Conservation (phyloP, 78 protist species). For the Dictyostelium capitatum region DNA sequence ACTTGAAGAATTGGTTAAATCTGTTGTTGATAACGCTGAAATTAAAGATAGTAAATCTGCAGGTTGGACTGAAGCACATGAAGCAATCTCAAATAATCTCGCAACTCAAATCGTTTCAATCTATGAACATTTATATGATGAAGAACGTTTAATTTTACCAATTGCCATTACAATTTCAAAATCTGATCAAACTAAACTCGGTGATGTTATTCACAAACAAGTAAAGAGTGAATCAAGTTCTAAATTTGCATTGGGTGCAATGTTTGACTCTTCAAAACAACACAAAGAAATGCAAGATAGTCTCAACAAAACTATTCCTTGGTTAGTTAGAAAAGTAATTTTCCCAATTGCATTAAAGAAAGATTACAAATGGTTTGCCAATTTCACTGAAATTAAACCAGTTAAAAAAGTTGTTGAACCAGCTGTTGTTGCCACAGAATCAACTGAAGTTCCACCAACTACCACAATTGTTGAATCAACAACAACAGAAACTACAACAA, state of each 20-base stretch:
- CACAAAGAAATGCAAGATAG: slow-evolving; percentile 7
- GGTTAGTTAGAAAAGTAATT: slow-evolving; percentile 45
- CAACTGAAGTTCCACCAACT: background rate
- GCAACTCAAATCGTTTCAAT: background rate
- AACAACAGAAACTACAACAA: background rate
- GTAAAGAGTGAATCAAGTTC: background rate
- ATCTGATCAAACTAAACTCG: slow-evolving; percentile 24
- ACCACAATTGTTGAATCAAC: background rate
- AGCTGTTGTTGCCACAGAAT: background rate
- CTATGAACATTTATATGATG: slow-evolving; percentile 41
- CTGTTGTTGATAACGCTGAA: background rate
- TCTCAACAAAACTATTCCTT: slow-evolving; percentile 35
- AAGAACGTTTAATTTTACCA: slow-evolving; percentile 47
- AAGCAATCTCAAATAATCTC: background rate
- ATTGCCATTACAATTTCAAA: slow-evolving; percentile 12
- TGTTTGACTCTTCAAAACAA: slow-evolving; percentile 4
- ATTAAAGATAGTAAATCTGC: background rate
- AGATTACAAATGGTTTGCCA: slow-evolving; percentile 33
- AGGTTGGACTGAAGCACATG: background rate
- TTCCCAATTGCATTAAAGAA: background rate
- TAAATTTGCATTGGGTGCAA: slow-evolving; percentile 1
- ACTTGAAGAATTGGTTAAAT: background rate
- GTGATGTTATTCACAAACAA: slow-evolving; percentile 1
- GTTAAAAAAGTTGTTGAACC: background rate
- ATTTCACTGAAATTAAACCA: background rate